phyloP scores from a whole-genome alignment of 176 grass and related monocot species.

The Carex myosuroides region DNA sequence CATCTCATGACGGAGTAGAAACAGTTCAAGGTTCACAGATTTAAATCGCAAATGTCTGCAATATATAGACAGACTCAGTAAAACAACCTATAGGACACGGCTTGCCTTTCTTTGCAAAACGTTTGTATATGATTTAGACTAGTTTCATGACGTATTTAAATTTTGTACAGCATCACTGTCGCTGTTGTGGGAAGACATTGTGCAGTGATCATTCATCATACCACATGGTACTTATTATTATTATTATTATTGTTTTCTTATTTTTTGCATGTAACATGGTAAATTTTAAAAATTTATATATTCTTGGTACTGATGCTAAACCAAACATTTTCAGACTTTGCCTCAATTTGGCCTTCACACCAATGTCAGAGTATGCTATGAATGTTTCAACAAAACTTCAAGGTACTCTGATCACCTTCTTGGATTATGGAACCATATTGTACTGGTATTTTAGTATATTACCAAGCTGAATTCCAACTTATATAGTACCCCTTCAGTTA shows the following conservation, averaged over 20 bases:
- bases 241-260: neutral
- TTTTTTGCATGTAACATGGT: neutral
- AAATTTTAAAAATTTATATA: neutral
- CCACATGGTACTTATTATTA: constrained; percentile 49
- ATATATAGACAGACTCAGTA: neutral
- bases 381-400: constrained; percentile 74
- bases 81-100: neutral
- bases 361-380: constrained; percentile 78
- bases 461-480: neutral
- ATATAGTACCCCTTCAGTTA: neutral
- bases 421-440: neutral
- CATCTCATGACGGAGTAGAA: neutral
- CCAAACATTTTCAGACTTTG: constrained; percentile 50
- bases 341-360: constrained; percentile 84
- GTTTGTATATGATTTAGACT: neutral
- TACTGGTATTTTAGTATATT: neutral
- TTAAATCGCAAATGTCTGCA: neutral
- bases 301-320: neutral
- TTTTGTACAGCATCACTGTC: constrained; percentile 80
- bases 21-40: neutral
- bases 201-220: constrained; percentile 95
- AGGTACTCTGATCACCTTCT: constrained; percentile 33
- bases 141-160: neutral
- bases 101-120: neutral
- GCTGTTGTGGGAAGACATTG: constrained; percentile 80